Conservation (phyloP, 257 asterid species). For the Capsicum rhomboideum region DNA sequence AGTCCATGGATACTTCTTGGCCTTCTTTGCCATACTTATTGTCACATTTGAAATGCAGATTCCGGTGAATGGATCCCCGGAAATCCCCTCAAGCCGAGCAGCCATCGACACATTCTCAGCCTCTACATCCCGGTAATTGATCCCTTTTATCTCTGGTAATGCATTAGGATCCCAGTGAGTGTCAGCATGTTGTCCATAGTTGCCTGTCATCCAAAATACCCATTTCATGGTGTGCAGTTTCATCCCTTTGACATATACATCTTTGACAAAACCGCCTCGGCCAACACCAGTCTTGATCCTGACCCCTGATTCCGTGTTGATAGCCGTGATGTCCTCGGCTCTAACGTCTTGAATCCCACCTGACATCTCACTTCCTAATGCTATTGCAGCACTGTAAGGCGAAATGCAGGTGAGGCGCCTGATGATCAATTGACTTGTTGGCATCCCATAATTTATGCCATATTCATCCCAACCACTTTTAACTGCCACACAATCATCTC, state of each 20-base stretch:
- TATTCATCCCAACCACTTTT: constrained; percentile 20
- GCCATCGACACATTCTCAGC: constrained; percentile 11
- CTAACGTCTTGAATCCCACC: constrained; percentile 14
- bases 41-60: constrained; percentile 9
- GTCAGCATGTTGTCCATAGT: constrained; percentile 12
- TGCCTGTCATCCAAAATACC: constrained; percentile 14
- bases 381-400: constrained; percentile 11
- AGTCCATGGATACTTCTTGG: constrained; percentile 9
- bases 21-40: constrained; percentile 9
- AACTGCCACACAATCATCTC: constrained; percentile 17
- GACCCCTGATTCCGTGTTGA: constrained; percentile 15
- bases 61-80: constrained; percentile 9
- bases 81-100: constrained; percentile 8
- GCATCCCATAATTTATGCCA: constrained; percentile 9
- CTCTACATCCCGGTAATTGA: constrained; percentile 12
- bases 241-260: constrained; percentile 11
- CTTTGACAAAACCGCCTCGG: constrained; percentile 14
- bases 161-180: constrained; percentile 12
- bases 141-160: not conserved
- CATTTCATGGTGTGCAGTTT: constrained; percentile 7
- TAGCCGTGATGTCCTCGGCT: constrained; percentile 7
- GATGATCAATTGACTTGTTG: constrained; percentile 8
- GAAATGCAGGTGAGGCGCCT: constrained; percentile 16
- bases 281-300: constrained; percentile 16
- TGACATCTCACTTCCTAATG: constrained; percentile 17